phyloP scores from a whole-genome alignment of 495 filamentous ascomycete species.

The Tricharina praecox region DNA sequence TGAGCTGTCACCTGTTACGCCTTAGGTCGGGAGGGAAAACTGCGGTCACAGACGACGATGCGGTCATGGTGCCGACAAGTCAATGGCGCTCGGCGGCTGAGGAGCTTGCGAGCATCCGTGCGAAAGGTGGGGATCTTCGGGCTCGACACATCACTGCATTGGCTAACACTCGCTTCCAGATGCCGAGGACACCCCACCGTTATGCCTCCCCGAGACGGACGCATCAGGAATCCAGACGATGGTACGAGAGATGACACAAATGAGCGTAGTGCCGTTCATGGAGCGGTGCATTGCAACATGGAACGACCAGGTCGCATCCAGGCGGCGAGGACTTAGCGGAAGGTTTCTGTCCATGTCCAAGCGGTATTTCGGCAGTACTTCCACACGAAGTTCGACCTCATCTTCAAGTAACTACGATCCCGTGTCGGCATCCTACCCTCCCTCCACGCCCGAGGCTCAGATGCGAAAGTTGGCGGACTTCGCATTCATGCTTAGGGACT shows the following conservation, averaged over 20 bases:
- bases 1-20: conserved; percentile 84
- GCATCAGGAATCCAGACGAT: conserved; percentile 70
- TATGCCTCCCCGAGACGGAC: conserved; percentile 83
- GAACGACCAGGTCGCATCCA: conserved; percentile 95
- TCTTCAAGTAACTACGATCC: conserved; percentile 57
- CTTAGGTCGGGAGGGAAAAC: conserved; percentile 62
- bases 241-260: conserved; percentile 79
- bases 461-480: conserved; percentile 91
- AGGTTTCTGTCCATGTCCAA: conserved; percentile 85
- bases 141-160: no score
- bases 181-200: conserved; percentile 38
- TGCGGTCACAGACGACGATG: conserved; percentile 83
- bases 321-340: conserved; percentile 68
- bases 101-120: conserved; percentile 55
- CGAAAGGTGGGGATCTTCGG: conserved; percentile 40
- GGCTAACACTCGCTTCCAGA: conserved; percentile 4
- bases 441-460: conserved; percentile 66
- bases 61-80: conserved; percentile 54
- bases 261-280: conserved; percentile 88
- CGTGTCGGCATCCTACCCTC: conserved; percentile 60
- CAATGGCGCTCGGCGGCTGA: conserved; percentile 85
- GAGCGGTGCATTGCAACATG: conserved; percentile 74
- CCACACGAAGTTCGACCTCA: conserved; percentile 31
- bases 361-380: conserved; percentile 50
- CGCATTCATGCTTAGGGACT: conserved; percentile 89